Evolutionary conservation across 2,329 filamentous ascomycete genomes (phyloP).

Genomic region (Torrubiellomyces zombiae): DNA sequence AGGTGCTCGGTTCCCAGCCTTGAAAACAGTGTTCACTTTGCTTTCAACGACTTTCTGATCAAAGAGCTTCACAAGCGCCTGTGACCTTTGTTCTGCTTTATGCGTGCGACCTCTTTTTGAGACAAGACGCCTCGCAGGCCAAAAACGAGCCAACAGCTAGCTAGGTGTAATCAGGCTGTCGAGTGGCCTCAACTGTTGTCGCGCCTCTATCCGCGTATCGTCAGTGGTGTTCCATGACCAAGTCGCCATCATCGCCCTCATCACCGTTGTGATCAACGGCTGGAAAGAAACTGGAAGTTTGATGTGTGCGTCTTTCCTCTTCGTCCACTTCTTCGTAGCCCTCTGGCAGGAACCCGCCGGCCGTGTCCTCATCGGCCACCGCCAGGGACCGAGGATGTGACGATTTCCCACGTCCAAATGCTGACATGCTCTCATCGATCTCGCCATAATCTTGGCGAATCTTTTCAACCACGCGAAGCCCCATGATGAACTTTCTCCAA

Average conservation of each 20-base stretch:
- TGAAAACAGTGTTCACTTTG: no score
- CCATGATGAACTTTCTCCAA: slow-evolving; percentile 82
- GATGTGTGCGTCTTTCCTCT: slow-evolving; percentile 11
- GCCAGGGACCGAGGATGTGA: slow-evolving; percentile 7
- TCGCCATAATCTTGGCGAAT: slow-evolving; percentile 63
- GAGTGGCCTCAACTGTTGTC: no score
- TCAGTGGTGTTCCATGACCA: slow-evolving; percentile 16
- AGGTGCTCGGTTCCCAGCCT: no score
- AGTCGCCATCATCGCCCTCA: slow-evolving; percentile 15
- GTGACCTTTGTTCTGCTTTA: no score
- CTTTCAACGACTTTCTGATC: no score
- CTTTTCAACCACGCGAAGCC: slow-evolving; percentile 64
- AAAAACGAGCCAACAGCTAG: no score
- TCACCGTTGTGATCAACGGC: slow-evolving; percentile 26
- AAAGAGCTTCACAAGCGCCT: no score
- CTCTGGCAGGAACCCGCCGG: slow-evolving; percentile 44
- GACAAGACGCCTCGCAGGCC: no score
- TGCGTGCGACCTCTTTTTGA: no score
- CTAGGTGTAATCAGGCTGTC: no score
- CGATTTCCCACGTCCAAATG: slow-evolving; percentile 32
- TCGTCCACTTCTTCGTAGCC: slow-evolving; percentile 33
- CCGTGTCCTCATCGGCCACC: slow-evolving; percentile 31
- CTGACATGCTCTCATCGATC: slow-evolving; percentile 32
- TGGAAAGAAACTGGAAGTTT: slow-evolving; percentile 31
- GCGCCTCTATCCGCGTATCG: no score